Evolutionary conservation across 768 basidiomycete species (phyloP).

Genomic region (Tricholomella constricta): DNA sequence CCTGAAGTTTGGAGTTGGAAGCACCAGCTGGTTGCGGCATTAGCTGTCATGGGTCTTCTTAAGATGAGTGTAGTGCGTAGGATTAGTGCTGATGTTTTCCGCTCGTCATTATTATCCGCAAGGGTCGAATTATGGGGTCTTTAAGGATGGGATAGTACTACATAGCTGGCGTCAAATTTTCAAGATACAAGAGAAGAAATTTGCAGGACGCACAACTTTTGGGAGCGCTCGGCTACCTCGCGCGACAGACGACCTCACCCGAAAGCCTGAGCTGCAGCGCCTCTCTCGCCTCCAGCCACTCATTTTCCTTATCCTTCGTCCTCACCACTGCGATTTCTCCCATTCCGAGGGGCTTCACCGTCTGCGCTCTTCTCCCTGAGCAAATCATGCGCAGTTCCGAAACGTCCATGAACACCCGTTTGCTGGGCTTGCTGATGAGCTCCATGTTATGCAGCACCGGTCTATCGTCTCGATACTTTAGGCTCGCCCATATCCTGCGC

Average conservation of each 20-base stretch:
- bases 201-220: not conserved
- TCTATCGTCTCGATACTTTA: conserved; percentile 91
- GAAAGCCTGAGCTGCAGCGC: conserved; percentile 74
- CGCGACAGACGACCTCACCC: conserved; percentile 90
- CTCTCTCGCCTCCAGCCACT: conserved; percentile 93
- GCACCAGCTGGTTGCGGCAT: too few relatives aligned
- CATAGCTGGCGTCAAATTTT: too few relatives aligned
- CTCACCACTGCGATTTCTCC: conserved; percentile 90
- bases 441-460: conserved; percentile 82
- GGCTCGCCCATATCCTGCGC: conserved; percentile 86
- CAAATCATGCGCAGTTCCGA: conserved; percentile 78
- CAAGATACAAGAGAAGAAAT: not conserved
- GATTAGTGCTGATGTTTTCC: too few relatives aligned
- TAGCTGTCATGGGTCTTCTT: too few relatives aligned
- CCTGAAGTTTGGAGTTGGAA: too few relatives aligned
- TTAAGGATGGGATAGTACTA: not conserved
- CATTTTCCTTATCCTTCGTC: conserved; percentile 68
- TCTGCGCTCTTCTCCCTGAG: conserved; percentile 79
- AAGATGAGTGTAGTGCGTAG: too few relatives aligned
- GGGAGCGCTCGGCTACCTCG: conserved; percentile 22
- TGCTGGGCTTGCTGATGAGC: conserved; percentile 83
- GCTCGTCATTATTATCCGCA: not conserved
- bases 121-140: not conserved
- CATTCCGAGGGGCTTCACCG: conserved; percentile 81
- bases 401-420: conserved; percentile 72